These are phyloP conservation scores for Colletotrichum paranaense DNA, from an alignment of 2,329 filamentous ascomycete genomes.

Conservation along the genomic window DNA sequence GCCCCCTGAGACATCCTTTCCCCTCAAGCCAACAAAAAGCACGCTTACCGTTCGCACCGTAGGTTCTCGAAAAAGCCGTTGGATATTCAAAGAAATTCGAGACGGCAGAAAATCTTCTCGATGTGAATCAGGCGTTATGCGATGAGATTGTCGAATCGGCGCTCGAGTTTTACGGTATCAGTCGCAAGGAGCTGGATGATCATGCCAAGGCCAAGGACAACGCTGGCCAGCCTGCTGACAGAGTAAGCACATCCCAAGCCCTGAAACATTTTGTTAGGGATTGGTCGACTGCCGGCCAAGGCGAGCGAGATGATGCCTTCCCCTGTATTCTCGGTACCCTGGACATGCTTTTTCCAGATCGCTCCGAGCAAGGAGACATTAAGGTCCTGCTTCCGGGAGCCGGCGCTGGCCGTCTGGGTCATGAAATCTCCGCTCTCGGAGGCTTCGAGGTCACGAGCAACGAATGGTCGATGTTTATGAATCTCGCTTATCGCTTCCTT, in stretches of 20 bases:
- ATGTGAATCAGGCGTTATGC: slow-evolving; percentile 57
- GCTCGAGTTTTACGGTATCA: slow-evolving; percentile 58
- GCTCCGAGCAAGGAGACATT: slow-evolving; percentile 34
- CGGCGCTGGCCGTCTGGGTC: slow-evolving; percentile 62
- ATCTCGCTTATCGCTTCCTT: slow-evolving; percentile 63
- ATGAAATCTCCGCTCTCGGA: slow-evolving; percentile 59
- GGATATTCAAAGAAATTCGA: slow-evolving; percentile 67
- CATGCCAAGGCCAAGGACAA: slow-evolving; percentile 53
- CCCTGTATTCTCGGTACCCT: slow-evolving; percentile 50
- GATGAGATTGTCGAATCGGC: slow-evolving; percentile 57
- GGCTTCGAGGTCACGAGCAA: slow-evolving; percentile 64
- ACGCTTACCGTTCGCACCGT: background rate
- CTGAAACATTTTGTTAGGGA: slow-evolving; percentile 69
- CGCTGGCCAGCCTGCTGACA: slow-evolving; percentile 53
- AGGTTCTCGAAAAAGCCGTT: slow-evolving; percentile 66
- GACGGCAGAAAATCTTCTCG: slow-evolving; percentile 54
- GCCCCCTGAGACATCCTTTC: too few relatives aligned
- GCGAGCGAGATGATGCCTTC: slow-evolving; percentile 58
- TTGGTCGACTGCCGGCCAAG: slow-evolving; percentile 60
- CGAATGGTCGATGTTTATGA: slow-evolving; percentile 70
- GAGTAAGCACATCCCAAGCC: slow-evolving; percentile 61
- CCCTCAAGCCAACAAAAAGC: background rate
- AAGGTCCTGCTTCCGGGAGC: slow-evolving; percentile 63
- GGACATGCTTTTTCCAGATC: slow-evolving; percentile 44
- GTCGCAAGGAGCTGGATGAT: slow-evolving; percentile 54